Evolutionary conservation across 169 alveolate species (phyloP).

Genomic region (Cryptosporidium andersoni): DNA sequence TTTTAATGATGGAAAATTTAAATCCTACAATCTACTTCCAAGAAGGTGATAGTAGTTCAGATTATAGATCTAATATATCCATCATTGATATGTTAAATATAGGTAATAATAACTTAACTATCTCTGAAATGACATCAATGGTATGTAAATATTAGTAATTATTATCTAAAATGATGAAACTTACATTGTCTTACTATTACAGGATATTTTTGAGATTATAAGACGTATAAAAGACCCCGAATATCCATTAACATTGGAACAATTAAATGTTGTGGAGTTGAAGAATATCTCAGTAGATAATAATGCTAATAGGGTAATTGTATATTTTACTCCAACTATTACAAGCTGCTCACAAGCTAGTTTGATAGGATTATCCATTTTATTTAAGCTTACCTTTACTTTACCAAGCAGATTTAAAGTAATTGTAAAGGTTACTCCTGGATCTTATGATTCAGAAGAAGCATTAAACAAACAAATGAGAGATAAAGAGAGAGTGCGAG

Average conservation of each 20-base stretch:
- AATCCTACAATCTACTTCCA: constrained; percentile 42
- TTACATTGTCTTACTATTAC: background rate
- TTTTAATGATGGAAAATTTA: constrained; percentile 27
- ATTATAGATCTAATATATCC: no score
- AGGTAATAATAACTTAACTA: no score
- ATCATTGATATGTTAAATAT: no score
- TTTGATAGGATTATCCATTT: constrained; percentile 94
- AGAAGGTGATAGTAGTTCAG: background rate
- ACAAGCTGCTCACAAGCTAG: constrained; percentile 97
- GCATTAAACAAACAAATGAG: constrained; percentile 92
- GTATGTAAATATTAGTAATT: constrained; percentile 14
- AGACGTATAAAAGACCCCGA: constrained; percentile 97
- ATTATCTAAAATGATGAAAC: background rate
- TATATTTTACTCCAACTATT: constrained; percentile 95
- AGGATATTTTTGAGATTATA: constrained; percentile 90
- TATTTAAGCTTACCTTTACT: constrained; percentile 89
- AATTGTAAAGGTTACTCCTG: constrained; percentile 78
- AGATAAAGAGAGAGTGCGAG: constrained; percentile 96
- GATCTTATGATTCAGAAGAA: constrained; percentile 89
- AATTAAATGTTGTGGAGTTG: constrained; percentile 90
- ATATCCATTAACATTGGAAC: constrained; percentile 96
- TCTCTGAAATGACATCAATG: no score
- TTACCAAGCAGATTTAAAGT: constrained; percentile 87
- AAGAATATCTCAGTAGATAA: constrained; percentile 86
- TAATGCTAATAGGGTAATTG: constrained; percentile 80